Conservation (phyloP, 305 asterid species). For the Lippia alba region DNA sequence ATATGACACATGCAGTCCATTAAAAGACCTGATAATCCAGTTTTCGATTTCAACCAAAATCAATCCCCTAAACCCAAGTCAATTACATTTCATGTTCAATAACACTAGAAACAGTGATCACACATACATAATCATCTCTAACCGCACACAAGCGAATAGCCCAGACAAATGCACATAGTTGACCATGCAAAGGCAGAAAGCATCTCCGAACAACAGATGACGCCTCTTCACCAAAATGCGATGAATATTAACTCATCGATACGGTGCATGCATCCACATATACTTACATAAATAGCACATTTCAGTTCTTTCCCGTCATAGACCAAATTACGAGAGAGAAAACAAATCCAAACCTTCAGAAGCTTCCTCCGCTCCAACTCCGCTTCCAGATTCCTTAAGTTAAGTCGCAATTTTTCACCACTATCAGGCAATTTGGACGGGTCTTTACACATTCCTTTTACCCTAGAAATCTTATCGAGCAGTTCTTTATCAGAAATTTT, state of each 20-base stretch:
- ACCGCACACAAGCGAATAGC: background rate
- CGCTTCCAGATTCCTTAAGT: no score
- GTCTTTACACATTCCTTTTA: no score
- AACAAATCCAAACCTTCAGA: background rate
- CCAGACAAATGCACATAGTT: background rate
- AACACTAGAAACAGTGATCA: background rate
- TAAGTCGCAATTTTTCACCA: no score
- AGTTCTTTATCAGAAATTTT: no score
- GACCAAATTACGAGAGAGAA: constrained; percentile 18
- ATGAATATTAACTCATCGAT: background rate
- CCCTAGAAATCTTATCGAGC: no score
- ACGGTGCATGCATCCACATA: no score
- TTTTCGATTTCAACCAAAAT: constrained; percentile 11
- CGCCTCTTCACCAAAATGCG: background rate
- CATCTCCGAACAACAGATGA: background rate
- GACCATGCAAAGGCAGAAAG: background rate
- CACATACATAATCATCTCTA: no score
- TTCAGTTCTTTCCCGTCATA: constrained; percentile 10
- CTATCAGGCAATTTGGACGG: no score
- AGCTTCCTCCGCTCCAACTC: no score
- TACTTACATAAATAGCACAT: background rate
- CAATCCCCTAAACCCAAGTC: background rate
- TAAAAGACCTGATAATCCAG: background rate
- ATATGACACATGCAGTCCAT: background rate
- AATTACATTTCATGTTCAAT: background rate